Base-by-base conservation (phyloP, 78 protist genomes). In the Goniomonas avonlea region DNA sequence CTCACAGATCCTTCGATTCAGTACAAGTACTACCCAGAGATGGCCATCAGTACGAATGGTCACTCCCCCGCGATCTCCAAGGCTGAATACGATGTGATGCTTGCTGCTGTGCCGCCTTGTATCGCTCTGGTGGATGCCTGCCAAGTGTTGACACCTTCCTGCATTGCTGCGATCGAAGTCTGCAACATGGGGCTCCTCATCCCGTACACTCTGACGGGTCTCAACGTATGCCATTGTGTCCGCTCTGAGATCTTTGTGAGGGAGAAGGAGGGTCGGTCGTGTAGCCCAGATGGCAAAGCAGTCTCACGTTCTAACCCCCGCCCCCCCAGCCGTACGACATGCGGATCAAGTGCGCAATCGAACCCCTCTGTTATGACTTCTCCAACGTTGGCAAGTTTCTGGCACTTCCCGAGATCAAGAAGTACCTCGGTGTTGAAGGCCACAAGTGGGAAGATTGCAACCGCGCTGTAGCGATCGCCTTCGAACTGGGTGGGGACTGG, bases 341-440 rank as follows among this genome's bases (percentile, higher is more conserved):
- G 23, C 79, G 83, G n/a, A 4, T 13, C 32, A 31, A 35, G 76
- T 84, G 88, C 74, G 65, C 40, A 11, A 9, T 8, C 15, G 82
- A 60, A 11, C 88, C 88, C 65, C 83, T 89, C 29, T 89, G 93
- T 82, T 89, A 89, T 77, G 85, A 89, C 82, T 89, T 89, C 41
- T 81, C 90, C 1, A 8, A 25, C 41, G 18, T 27, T 2, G 32
- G 15, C 5, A 35, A 38, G 27, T 70, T 2, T 35, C 43, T 79
- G 34, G 0, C 31, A 29, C 79, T 21, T 23, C 81, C 82, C 0
- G 41, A 38, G 34, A 40, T 35, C 48, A 63, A 27, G 4, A 9
- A 0, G 34, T 53, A 37, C 27, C 73, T 83, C 50, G 69, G 79
- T 25, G 60, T 77, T 29, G 34, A 9, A 31, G 37, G 50, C 13